These are phyloP conservation scores for Chalciporus piperatus DNA, from an alignment of 768 basidiomycete species.

Conservation along the genomic window DNA sequence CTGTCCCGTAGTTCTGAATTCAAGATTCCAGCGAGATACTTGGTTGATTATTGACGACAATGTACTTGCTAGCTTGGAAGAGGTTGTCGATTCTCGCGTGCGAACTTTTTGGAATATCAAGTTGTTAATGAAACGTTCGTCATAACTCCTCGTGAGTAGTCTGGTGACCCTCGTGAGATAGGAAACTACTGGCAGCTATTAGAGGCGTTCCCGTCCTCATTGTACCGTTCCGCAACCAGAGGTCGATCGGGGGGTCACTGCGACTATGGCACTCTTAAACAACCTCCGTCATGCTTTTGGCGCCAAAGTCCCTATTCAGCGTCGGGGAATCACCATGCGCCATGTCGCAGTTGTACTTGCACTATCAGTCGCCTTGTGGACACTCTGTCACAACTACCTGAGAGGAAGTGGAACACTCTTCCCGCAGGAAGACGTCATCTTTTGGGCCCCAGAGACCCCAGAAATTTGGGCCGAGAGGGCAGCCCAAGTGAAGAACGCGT, in stretches of 20 bases:
- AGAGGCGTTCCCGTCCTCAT: too few relatives aligned
- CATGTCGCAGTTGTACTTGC: constrained; percentile 18
- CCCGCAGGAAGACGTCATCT: constrained; percentile 12
- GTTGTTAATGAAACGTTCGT: too few relatives aligned
- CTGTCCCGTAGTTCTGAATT: background rate
- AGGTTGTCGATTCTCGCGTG: background rate
- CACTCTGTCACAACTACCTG: constrained; percentile 13
- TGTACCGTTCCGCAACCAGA: too few relatives aligned
- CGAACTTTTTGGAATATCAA: too few relatives aligned
- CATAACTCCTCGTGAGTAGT: too few relatives aligned
- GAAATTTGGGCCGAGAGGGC: constrained; percentile 53
- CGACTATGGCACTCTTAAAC: constrained; percentile 7
- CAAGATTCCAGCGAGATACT: too few relatives aligned
- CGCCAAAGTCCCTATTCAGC: constrained; percentile 1
- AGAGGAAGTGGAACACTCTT: background rate
- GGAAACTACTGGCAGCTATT: too few relatives aligned
- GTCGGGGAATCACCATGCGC: constrained; percentile 22
- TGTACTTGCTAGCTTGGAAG: too few relatives aligned
- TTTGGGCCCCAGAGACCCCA: constrained; percentile 29
- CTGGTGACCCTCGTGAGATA: too few relatives aligned
- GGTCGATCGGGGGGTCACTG: too few relatives aligned
- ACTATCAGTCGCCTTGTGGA: constrained; percentile 16
- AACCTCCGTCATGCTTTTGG: background rate
- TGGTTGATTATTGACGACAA: background rate
- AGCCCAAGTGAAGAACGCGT: constrained; percentile 55